Percentiles rank a stretch among this genome's conserved stretches.
These are phyloP conservation scores for Neltuma alba DNA, from an alignment of 306 rosid species.

Conservation along the genomic window DNA sequence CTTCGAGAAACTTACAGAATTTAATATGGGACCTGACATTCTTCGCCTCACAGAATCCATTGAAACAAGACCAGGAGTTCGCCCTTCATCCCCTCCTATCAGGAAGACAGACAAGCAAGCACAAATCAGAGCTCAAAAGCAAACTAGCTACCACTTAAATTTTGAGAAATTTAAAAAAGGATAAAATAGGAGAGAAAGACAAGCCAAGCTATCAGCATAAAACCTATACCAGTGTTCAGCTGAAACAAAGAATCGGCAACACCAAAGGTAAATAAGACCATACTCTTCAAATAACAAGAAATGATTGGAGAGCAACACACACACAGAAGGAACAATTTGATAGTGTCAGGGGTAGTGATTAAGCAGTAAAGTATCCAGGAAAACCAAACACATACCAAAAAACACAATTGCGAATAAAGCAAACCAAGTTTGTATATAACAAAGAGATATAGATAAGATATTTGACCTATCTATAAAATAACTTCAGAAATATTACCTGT, in stretches of 20 bases:
- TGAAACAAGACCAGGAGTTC: conserved; percentile 60
- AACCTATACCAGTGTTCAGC: neutral
- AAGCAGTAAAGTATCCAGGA: neutral
- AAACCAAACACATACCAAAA: neutral
- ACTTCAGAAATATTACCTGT: conserved; percentile 51
- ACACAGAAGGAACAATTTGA: neutral
- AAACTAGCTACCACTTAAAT: neutral
- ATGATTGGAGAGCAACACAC: neutral
- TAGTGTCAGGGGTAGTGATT: neutral
- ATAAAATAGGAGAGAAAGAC: neutral
- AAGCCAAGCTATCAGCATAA: neutral
- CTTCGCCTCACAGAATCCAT: conserved; percentile 69
- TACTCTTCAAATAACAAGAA: neutral
- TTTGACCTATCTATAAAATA: conserved; percentile 6
- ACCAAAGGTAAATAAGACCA: neutral
- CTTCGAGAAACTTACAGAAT: conserved; percentile 52
- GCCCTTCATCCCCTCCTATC: conserved; percentile 72
- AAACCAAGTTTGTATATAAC: neutral
- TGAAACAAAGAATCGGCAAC: conserved; percentile 6
- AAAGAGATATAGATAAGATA: neutral
- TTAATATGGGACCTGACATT: conserved; percentile 56
- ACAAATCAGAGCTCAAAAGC: neutral
- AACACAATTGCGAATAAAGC: neutral
- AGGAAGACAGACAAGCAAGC: neutral
- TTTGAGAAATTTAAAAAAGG: neutral